Percentiles rank a stretch among this genome's conserved stretches.
These are phyloP conservation scores for Rhizoclosmatium sp. DNA, from an alignment of 192 early-diverging fungal species.

Conservation along the genomic window DNA sequence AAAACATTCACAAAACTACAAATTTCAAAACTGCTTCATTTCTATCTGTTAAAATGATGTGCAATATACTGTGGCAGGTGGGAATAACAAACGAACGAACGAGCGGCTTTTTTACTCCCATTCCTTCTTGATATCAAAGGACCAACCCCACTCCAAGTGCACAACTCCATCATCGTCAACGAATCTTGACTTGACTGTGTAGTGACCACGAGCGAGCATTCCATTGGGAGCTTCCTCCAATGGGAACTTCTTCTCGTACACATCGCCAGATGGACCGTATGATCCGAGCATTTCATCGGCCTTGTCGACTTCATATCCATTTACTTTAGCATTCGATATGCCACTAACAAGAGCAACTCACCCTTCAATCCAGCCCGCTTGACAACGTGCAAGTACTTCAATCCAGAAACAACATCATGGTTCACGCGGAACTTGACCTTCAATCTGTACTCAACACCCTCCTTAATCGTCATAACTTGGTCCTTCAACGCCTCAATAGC, in stretches of 20 bases:
- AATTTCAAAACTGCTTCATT: background rate
- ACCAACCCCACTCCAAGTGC: constrained; percentile 64
- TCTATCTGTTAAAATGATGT: background rate
- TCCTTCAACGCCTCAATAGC: constrained; percentile 75
- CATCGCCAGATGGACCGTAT: constrained; percentile 80
- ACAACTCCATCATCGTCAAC: constrained; percentile 87
- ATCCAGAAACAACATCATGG: constrained; percentile 92
- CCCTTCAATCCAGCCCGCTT: constrained; percentile 83
- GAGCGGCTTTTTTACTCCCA: constrained; percentile 63
- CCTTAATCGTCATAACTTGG: constrained; percentile 90
- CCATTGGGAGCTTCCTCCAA: constrained; percentile 90
- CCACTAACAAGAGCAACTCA: constrained; percentile 32
- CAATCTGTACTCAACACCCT: constrained; percentile 91
- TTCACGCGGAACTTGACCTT: constrained; percentile 95
- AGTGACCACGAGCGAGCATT: constrained; percentile 90
- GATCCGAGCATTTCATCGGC: constrained; percentile 96
- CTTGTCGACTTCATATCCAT: constrained; percentile 71
- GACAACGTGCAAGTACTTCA: constrained; percentile 94
- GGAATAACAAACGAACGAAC: background rate
- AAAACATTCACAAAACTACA: background rate
- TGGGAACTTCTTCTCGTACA: constrained; percentile 90
- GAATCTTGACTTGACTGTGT: constrained; percentile 90
- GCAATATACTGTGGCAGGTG: too few relatives aligned
- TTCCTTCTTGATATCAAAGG: constrained; percentile 90
- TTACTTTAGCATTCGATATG: background rate